Conservation (phyloP, 192 early-diverging fungal genomes). For the Linnemannia zychae region DNA sequence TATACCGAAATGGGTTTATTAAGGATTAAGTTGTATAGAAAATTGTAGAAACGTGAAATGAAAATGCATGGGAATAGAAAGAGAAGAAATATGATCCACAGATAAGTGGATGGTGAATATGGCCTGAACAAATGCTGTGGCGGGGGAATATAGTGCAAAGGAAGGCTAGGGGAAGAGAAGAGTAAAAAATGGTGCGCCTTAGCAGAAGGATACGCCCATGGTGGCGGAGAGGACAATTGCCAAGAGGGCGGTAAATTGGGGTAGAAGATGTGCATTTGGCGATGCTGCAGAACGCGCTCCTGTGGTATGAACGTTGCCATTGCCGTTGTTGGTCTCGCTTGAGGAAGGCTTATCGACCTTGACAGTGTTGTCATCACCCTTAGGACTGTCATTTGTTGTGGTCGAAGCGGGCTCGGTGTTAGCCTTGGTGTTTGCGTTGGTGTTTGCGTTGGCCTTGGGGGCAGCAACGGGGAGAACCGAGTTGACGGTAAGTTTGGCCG, state of each 20-base stretch:
- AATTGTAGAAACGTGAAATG: too few relatives aligned
- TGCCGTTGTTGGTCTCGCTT: background rate
- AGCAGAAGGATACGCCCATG: conserved; percentile 15
- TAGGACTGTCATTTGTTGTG: background rate
- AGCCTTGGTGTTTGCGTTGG: background rate
- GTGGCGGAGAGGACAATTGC: background rate
- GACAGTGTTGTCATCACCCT: background rate
- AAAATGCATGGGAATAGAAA: background rate
- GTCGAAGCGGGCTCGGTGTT: background rate
- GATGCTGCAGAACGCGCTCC: background rate
- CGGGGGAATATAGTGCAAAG: background rate
- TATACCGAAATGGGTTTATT: background rate
- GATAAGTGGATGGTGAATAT: background rate
- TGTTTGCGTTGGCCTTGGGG: background rate
- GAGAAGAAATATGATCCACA: background rate
- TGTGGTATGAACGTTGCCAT: background rate
- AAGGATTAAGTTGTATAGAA: background rate
- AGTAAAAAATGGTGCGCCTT: background rate
- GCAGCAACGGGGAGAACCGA: background rate
- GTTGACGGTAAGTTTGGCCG: conserved; percentile 24
- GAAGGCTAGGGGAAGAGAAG: background rate
- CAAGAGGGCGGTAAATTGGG: background rate
- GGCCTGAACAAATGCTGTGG: background rate
- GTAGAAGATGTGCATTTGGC: background rate
- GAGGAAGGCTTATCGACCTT: background rate